Percentiles rank a stretch among this genome's conserved stretches.
These are phyloP conservation scores for Barnettozyma sucrosica DNA, from an alignment of 805 yeast species.

Conservation along the genomic window DNA sequence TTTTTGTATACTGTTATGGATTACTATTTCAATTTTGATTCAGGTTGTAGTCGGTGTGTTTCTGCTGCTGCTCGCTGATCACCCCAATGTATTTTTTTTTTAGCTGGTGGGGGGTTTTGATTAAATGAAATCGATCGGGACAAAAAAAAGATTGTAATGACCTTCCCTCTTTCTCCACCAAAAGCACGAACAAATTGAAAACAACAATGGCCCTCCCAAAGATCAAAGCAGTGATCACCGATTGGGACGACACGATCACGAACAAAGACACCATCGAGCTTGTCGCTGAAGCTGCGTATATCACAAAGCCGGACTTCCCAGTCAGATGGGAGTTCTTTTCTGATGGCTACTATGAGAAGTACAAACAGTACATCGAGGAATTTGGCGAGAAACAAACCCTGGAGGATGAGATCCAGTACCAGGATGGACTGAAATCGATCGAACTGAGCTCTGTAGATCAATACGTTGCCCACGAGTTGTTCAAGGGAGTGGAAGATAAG, in stretches of 20 bases:
- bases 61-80: background rate
- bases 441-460: conserved; percentile 46
- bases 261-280: conserved; percentile 45
- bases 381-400: conserved; percentile 31
- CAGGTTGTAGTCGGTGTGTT: background rate
- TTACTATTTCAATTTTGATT: background rate
- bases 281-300: conserved; percentile 45
- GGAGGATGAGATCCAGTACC: conserved; percentile 40
- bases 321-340: conserved; percentile 40
- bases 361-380: conserved; percentile 26
- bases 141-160: background rate
- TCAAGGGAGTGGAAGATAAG: conserved; percentile 33
- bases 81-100: too few species aligned
- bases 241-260: conserved; percentile 68
- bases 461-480: conserved; percentile 33
- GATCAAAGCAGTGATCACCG: conserved; percentile 36
- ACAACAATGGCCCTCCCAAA: conserved; percentile 8
- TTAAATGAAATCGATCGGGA: background rate
- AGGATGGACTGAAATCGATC: conserved; percentile 37
- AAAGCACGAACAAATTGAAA: background rate
- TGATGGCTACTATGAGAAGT: conserved; percentile 36
- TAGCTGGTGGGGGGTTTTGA: too few species aligned
- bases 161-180: background rate
- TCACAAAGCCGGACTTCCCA: conserved; percentile 30
- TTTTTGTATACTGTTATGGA: background rate